Evolutionary conservation across 306 rosid genomes (phyloP), one percentile per base, ranked within the genome.

Genomic region (Acacia confusa): DNA sequence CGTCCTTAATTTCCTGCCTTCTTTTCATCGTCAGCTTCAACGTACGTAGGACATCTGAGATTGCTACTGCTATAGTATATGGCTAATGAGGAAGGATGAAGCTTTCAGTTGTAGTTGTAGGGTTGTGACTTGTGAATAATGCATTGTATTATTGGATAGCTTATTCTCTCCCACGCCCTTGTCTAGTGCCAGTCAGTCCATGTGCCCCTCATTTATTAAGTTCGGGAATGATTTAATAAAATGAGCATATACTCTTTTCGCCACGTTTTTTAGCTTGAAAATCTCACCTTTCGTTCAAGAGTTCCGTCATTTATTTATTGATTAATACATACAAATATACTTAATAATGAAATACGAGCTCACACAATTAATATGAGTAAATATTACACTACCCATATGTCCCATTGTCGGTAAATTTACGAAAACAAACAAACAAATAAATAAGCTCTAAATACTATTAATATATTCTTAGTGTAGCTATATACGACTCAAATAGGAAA

Each of bases 121-220:
- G 34, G 66, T 64, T 74, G 75, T 58, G 79, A 63, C 40, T 2
- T 28, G 69, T 63, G 22, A 63, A 63, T 70, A 79, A 41, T 47
- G 32, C 76, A 61, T 74, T 65, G 78, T 74, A 74, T 48, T 75
- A 65, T 81, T 74, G 76, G 47, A 79, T 79, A 81, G 70, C 72
- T 63, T 25, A 8, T 8, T 58, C 48, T 6, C 69, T 79, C 74
- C 50, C 71, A 50, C 0, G 27, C 75, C 58, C 3, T 25, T 14
- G 80, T 75, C 79, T 58, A 77, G 32, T 76, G 63, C 13, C 74
- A 71, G 25, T 71, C 40, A 71, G 75, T 58, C 48, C 20, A 15
- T 73, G 73, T 76, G 63, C 81, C 36, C 71, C n/a, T 30, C 57
- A 6, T 70, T 45, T 22, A 68, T 41, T 8, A 3, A 52, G 30